A percentile compares a stretch with the other conserved stretches of the same genome.
Evolutionary conservation across 2,329 filamentous ascomycete species (phyloP).

Genomic region (Purpureocillium takamizusanense): DNA sequence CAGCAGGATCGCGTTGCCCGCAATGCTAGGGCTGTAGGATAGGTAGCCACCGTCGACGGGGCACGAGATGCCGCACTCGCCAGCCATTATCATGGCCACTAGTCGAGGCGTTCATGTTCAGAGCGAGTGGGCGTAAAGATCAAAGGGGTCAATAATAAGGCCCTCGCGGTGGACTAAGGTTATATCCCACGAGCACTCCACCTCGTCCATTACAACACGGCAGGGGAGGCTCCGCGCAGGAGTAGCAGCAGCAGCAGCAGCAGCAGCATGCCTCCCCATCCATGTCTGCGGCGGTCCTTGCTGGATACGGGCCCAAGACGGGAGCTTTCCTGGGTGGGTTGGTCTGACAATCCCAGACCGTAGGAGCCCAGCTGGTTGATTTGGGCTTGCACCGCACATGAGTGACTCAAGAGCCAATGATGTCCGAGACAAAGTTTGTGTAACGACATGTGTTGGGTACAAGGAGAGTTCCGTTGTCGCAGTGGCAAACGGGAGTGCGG

Average conservation of each 20-base stretch:
- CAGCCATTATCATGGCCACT: slow-evolving; percentile 20
- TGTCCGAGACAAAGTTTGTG: too few relatives aligned
- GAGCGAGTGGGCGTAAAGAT: slow-evolving; percentile 5
- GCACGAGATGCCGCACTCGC: slow-evolving; percentile 25
- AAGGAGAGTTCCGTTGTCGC: too few relatives aligned
- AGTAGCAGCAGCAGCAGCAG: slow-evolving; percentile 6
- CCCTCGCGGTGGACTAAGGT: too few relatives aligned
- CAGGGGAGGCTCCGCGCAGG: background rate
- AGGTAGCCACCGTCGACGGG: slow-evolving; percentile 27
- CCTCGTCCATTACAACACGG: too few relatives aligned
- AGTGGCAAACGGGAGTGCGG: too few relatives aligned
- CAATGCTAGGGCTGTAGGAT: slow-evolving; percentile 23
- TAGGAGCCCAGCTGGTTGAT: too few relatives aligned
- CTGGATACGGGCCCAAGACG: too few relatives aligned
- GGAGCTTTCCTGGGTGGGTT: too few relatives aligned
- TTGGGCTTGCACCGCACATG: background rate
- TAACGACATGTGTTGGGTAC: too few relatives aligned
- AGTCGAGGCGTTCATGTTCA: slow-evolving; percentile 15
- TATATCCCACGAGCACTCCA: too few relatives aligned
- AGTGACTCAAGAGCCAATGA: background rate
- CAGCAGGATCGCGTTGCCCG: slow-evolving; percentile 31
- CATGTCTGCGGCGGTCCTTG: background rate
- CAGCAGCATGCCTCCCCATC: slow-evolving; percentile 1
- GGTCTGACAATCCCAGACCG: too few relatives aligned
- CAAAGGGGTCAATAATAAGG: background rate